Conservation (phyloP, 176 grass and related monocot species). For the Phyllostachys edulis region DNA sequence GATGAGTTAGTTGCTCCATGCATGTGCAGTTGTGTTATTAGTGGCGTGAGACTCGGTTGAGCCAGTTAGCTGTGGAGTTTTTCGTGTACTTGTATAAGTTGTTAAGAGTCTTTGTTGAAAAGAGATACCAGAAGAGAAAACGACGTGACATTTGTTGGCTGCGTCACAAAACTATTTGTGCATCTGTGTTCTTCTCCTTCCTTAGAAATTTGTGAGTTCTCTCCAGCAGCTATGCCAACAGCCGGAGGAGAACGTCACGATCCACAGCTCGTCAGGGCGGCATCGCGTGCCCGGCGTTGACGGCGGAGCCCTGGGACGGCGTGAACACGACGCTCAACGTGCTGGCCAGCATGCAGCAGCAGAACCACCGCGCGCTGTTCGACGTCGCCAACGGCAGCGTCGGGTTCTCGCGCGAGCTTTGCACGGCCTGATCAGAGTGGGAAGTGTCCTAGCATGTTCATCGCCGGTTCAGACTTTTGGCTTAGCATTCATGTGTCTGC, state of each 20-base stretch:
- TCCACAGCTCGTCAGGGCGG: slow-evolving; percentile 59
- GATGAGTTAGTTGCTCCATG: no score
- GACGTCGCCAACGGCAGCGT: slow-evolving; percentile 64
- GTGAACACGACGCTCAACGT: slow-evolving; percentile 70
- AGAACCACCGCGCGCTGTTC: slow-evolving; percentile 78
- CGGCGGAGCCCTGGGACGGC: slow-evolving; percentile 46
- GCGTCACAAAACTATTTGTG: no score
- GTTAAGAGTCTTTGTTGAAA: no score
- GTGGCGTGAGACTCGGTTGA: no score
- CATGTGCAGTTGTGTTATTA: no score
- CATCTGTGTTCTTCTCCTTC: no score
- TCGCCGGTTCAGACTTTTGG: neutral
- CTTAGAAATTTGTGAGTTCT: no score
- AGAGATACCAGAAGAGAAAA: no score
- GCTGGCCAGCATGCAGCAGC: slow-evolving; percentile 87
- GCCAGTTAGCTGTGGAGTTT: no score
- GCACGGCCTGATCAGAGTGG: slow-evolving; percentile 18
- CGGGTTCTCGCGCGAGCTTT: slow-evolving; percentile 68
- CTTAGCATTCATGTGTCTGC: neutral
- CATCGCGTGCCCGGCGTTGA: slow-evolving; percentile 71
- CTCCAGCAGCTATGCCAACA: no score
- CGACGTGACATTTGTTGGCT: no score
- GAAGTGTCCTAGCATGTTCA: neutral
- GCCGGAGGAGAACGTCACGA: slow-evolving; percentile 73
- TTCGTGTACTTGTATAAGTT: no score